These are phyloP conservation scores for Talinum fruticosum DNA, from an alignment of 148 eudicot genomes.

Conservation along the genomic window DNA sequence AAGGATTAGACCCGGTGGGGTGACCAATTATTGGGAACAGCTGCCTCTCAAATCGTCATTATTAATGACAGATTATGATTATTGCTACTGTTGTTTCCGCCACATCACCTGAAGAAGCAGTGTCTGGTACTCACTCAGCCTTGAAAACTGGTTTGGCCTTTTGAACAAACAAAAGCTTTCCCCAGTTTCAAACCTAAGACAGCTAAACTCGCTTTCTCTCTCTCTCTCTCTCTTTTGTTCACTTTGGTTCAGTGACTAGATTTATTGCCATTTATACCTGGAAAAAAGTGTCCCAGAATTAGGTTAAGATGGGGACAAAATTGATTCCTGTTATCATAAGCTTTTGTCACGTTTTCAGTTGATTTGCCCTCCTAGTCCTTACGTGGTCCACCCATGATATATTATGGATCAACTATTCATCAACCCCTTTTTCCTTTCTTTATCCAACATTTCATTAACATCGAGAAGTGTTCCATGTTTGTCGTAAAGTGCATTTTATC, in stretches of 20 bases:
- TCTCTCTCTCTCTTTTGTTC: background rate
- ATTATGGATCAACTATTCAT: background rate
- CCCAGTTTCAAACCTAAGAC: conserved; percentile 4
- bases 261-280: conserved; percentile 6
- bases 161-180: background rate
- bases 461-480: background rate
- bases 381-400: background rate
- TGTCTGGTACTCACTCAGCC: background rate
- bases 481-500: background rate
- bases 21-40: background rate
- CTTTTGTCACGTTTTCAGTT: background rate
- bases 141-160: background rate
- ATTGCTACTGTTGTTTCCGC: background rate
- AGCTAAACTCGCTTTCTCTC: background rate
- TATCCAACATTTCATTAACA: background rate
- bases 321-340: background rate
- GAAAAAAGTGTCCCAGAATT: background rate
- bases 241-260: conserved; percentile 1
- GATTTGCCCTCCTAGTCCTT: background rate
- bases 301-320: background rate
- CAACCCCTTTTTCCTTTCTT: background rate
- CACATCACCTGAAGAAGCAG: conserved; percentile 2
- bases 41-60: background rate
- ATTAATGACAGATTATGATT: conserved; percentile 1
- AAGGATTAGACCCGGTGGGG: background rate